A percentile compares a stretch with the other conserved stretches of the same genome.
These are phyloP conservation scores for Besnoitia besnoiti DNA, from an alignment of 169 alveolate species.

Conservation along the genomic window DNA sequence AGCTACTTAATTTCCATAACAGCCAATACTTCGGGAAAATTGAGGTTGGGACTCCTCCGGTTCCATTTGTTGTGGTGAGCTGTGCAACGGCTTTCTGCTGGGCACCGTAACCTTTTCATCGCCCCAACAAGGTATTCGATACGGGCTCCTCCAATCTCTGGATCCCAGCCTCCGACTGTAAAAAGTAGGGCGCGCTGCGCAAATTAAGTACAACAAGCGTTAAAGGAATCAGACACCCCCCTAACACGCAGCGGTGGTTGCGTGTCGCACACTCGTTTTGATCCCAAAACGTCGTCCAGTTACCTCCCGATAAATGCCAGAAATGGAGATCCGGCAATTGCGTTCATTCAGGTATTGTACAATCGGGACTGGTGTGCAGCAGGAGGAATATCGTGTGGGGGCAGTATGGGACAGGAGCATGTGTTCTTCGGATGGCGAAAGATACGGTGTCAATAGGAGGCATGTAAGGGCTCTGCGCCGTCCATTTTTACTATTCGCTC, in stretches of 20 bases:
- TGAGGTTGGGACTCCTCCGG: slow-evolving; percentile 88
- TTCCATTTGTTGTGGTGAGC: slow-evolving; percentile 84
- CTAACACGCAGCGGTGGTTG: slow-evolving; percentile 89
- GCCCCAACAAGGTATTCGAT: slow-evolving; percentile 78
- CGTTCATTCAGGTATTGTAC: slow-evolving; percentile 66
- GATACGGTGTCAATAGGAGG: slow-evolving; percentile 68
- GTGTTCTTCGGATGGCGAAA: slow-evolving; percentile 70
- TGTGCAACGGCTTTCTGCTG: not conserved
- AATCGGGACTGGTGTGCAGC: not conserved
- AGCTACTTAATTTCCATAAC: slow-evolving; percentile 87
- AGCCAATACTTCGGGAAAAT: slow-evolving; percentile 91
- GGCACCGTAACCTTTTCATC: not conserved
- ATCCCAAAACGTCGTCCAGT: slow-evolving; percentile 81
- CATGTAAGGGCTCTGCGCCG: slow-evolving; percentile 44
- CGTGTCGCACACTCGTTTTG: slow-evolving; percentile 83
- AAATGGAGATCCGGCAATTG: slow-evolving; percentile 69
- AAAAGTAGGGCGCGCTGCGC: slow-evolving; percentile 47
- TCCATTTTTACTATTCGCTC: not conserved
- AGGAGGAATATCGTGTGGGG: not conserved
- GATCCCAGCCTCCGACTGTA: slow-evolving; percentile 87
- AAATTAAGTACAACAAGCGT: too few species aligned
- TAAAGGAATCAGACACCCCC: too few species aligned
- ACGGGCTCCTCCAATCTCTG: slow-evolving; percentile 91
- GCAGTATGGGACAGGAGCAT: slow-evolving; percentile 71
- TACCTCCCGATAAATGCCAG: slow-evolving; percentile 70